Evolutionary conservation across 164 flowering plant species (phyloP).

Genomic region (Vitis riparia): DNA sequence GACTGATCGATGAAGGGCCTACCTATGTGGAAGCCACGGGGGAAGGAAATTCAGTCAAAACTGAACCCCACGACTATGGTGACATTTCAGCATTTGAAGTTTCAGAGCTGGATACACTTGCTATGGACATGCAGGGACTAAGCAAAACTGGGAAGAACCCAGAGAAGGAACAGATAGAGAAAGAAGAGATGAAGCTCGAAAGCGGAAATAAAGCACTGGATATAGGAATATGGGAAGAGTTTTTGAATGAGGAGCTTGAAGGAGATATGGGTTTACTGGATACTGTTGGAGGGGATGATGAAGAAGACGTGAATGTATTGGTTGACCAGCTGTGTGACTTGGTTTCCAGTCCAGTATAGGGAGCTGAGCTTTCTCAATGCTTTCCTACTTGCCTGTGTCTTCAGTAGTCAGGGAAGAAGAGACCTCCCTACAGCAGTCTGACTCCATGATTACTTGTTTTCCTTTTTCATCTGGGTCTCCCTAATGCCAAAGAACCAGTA

Average conservation of each 20-base stretch:
- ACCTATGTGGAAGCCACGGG: slow-evolving; percentile 11
- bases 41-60: slow-evolving; percentile 17
- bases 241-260: slow-evolving; percentile 38
- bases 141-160: slow-evolving; percentile 12
- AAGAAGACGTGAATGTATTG: slow-evolving; percentile 23
- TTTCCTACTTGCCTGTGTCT: no score
- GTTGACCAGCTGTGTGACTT: slow-evolving; percentile 27
- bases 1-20: slow-evolving; percentile 47
- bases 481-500: no score
- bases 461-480: no score
- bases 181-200: slow-evolving; percentile 12
- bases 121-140: slow-evolving; percentile 45
- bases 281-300: slow-evolving; percentile 17
- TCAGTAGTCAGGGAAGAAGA: no score
- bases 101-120: slow-evolving; percentile 44
- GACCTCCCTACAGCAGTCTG: no score
- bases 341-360: slow-evolving; percentile 25
- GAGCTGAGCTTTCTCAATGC: background rate
- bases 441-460: no score
- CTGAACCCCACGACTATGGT: slow-evolving; percentile 25
- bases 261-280: slow-evolving; percentile 23
- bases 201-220: slow-evolving; percentile 28
- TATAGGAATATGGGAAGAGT: slow-evolving; percentile 55
- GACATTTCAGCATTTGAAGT: slow-evolving; percentile 28
- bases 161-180: slow-evolving; percentile 15